These are phyloP conservation scores for Fusarium kyushuense DNA, from an alignment of 2,329 filamentous ascomycete genomes.

Conservation along the genomic window DNA sequence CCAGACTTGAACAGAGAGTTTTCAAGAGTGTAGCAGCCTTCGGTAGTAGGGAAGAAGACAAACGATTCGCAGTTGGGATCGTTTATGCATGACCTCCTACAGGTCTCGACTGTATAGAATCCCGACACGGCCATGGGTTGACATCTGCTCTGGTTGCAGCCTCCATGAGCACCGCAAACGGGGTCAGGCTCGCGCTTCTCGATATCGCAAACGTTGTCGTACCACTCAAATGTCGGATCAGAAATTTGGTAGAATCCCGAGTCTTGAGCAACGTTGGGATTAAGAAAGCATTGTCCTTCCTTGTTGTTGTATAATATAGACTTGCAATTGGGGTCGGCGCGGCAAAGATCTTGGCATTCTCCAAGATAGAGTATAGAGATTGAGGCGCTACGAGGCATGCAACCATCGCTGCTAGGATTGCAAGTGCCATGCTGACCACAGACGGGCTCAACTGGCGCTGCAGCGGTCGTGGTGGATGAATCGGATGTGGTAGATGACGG, in stretches of 20 bases:
- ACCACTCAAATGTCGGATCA: neutral
- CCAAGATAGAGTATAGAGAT: neutral
- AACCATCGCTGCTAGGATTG: neutral
- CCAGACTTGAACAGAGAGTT: neutral
- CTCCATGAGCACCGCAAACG: neutral
- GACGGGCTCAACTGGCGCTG: neutral
- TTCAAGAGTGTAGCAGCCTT: neutral
- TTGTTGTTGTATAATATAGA: neutral
- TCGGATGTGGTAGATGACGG: neutral
- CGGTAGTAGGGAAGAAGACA: neutral
- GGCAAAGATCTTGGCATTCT: neutral
- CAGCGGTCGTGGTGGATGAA: neutral
- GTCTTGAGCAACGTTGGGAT: neutral
- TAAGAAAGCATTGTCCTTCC: neutral
- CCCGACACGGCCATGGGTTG: neutral
- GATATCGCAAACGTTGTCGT: neutral
- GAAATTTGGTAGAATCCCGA: neutral
- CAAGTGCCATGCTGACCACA: neutral
- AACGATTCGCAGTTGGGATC: neutral
- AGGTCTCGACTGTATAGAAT: neutral
- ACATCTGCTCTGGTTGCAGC: neutral
- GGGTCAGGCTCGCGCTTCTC: neutral
- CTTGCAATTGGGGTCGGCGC: neutral
- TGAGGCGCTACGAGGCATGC: neutral
- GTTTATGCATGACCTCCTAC: neutral